Percentiles rank a stretch among this genome's conserved stretches.
Evolutionary conservation across 106 monocot species (phyloP).

Genomic region (Dioscorea dumetorum): DNA sequence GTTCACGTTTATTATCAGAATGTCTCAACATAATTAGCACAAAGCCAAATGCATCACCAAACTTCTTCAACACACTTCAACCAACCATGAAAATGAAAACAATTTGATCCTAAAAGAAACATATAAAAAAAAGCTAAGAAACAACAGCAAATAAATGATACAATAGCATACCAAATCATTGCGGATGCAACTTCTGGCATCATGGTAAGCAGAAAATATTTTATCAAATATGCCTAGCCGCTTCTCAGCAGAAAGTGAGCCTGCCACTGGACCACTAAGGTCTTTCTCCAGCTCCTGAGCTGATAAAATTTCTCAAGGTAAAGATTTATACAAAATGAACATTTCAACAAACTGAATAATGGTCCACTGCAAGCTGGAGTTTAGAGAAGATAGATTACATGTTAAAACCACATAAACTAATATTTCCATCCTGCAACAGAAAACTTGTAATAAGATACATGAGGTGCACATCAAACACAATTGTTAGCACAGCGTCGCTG

Average conservation of each 20-base stretch:
- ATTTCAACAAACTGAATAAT: background rate
- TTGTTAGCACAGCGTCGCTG: too few species aligned
- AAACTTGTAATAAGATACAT: too few species aligned
- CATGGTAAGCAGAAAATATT: slow-evolving; percentile 97
- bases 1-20: slow-evolving; percentile 20
- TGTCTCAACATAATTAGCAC: background rate
- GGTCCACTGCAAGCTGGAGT: too few species aligned
- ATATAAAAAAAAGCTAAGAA: background rate
- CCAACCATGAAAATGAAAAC: too few species aligned
- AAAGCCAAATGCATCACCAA: too few species aligned
- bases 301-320: slow-evolving; percentile 42
- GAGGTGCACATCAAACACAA: too few species aligned
- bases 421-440: too few species aligned
- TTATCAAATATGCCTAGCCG: slow-evolving; percentile 85
- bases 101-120: too few species aligned
- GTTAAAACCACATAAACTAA: too few species aligned
- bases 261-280: slow-evolving; percentile 49
- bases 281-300: slow-evolving; percentile 99
- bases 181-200: slow-evolving; percentile 88
- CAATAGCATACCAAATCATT: slow-evolving; percentile 70
- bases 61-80: too few species aligned
- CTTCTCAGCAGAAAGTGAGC: slow-evolving; percentile 77
- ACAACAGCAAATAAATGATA: background rate
- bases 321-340: slow-evolving; percentile 3
- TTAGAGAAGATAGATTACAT: too few species aligned